Evolutionary conservation across 371 early-diverging fungal genomes (phyloP), one percentile per base, ranked within the genome.

Genomic region (Mortierella sp.): DNA sequence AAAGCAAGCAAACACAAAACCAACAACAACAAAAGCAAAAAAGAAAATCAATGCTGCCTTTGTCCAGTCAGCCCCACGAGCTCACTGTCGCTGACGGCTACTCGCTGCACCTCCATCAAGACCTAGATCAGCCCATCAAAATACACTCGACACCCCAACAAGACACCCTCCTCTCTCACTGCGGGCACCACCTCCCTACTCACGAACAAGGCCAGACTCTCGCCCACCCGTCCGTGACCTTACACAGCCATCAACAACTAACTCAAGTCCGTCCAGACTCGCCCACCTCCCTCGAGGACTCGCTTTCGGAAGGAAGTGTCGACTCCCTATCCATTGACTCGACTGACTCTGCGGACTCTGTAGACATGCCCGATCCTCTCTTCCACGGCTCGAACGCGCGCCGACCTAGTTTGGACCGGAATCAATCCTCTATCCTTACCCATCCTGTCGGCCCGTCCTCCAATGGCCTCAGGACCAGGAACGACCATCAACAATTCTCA

Each of bases 261-360:
- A 38, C 42, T 38, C 42, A 74, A 19, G 60, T 34, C 57, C 57
- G 80, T 9, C 83, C 85, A 42, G 85, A 79, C 71, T 84, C 85
- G 10, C 85, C 81, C n/a, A 76, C 85, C 31, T 79, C 79, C n/a
- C 79, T 84, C 44, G 85, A 84, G 52, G 85, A 84, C 72, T 77
- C 83, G 7, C 65, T 71, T 19, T 81, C 80, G 8, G 85, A 81
- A 28, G 79, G 80, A 50, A 74, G 79, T 45, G 63, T 72, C 34
- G 85, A 84, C 44, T 70, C 78, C 28, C 57, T 71, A 19, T 84
- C 78, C 13, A 60, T 77, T 24, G 77, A 70, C 58, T 81, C 81
- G n/a, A 47, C 75, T 5, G 79, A 82, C 47, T 76, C 79, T 16
- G 52, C 72, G n/a, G 77, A 81, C 34, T 60, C 34, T 63, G 48